Conservation (phyloP, 345 rosid genomes). For the Corymbia maculata region DNA sequence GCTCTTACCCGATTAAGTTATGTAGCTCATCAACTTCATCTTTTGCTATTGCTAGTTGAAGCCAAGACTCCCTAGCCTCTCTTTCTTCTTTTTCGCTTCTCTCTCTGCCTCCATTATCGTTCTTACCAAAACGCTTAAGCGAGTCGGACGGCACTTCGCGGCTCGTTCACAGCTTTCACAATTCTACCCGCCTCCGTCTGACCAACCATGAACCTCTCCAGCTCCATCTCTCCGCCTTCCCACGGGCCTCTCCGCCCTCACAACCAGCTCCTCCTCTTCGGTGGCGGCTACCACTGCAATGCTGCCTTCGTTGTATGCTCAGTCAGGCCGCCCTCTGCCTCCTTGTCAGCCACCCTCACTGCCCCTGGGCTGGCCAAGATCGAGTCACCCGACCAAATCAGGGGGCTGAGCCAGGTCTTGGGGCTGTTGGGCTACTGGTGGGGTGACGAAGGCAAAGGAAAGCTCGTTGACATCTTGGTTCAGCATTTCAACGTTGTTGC, state of each 20-base stretch:
- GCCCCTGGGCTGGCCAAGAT: conserved; percentile 25
- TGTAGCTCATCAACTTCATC: too few species aligned
- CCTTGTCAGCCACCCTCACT: conserved; percentile 34
- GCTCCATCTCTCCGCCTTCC: neutral
- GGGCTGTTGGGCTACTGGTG: conserved; percentile 90
- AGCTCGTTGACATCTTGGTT: conserved; percentile 90
- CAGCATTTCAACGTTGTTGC: conserved; percentile 90
- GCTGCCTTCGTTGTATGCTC: conserved; percentile 24
- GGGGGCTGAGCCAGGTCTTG: conserved; percentile 72
- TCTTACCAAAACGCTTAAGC: neutral
- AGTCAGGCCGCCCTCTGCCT: conserved; percentile 11
- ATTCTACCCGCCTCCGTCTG: neutral
- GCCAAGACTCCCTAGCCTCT: too few species aligned
- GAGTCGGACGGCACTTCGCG: neutral
- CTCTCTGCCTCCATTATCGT: neutral
- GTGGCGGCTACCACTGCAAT: conserved; percentile 4
- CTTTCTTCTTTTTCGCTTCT: too few species aligned
- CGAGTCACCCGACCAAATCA: conserved; percentile 37
- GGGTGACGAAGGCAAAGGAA: conserved; percentile 99
- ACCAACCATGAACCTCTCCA: neutral
- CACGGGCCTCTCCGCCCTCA: neutral
- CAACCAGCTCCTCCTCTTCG: neutral
- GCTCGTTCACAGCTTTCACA: neutral
- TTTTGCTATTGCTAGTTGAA: too few species aligned
- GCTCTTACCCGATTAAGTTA: too few species aligned